Percentiles rank a stretch among this genome's conserved stretches.
These are phyloP conservation scores for Wickerhamomyces chambardii DNA, from an alignment of 805 yeast genomes.

Conservation along the genomic window DNA sequence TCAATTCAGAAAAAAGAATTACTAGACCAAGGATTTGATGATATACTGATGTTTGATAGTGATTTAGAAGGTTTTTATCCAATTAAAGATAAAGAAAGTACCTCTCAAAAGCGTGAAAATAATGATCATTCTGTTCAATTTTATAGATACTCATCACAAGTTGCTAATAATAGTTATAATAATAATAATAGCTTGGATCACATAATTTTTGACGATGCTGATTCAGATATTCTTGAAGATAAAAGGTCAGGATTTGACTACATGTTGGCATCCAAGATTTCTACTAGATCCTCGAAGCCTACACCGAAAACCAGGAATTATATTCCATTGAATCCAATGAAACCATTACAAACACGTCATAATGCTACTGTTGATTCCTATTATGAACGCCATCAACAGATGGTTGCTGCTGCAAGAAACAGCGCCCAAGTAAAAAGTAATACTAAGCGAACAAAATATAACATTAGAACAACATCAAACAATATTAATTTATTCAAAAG, in stretches of 20 bases:
- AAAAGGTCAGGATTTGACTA: slow-evolving; percentile 2
- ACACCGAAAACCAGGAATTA: too few species aligned
- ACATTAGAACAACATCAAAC: slow-evolving; percentile 1
- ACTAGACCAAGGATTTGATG: neutral
- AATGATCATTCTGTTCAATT: too few species aligned
- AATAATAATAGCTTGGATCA: too few species aligned
- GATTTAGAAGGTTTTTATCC: too few species aligned
- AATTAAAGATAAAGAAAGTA: neutral
- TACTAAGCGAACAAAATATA: too few species aligned
- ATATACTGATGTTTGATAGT: slow-evolving; percentile 1
- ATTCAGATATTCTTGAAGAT: slow-evolving; percentile 5
- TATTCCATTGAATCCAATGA: neutral
- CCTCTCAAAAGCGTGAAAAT: neutral
- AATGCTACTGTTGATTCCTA: neutral
- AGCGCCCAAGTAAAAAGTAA: too few species aligned
- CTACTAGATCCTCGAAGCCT: too few species aligned
- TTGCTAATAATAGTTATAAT: too few species aligned
- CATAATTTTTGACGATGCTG: too few species aligned
- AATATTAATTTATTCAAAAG: too few species aligned
- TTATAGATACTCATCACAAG: too few species aligned
- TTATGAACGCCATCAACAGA: neutral
- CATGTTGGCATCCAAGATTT: slow-evolving; percentile 7
- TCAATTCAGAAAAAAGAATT: neutral
- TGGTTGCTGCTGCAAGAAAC: neutral
- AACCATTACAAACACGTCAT: neutral